Evolutionary conservation across 2,329 filamentous ascomycete genomes (phyloP).

Genomic region (Salinomyces thailandicus): DNA sequence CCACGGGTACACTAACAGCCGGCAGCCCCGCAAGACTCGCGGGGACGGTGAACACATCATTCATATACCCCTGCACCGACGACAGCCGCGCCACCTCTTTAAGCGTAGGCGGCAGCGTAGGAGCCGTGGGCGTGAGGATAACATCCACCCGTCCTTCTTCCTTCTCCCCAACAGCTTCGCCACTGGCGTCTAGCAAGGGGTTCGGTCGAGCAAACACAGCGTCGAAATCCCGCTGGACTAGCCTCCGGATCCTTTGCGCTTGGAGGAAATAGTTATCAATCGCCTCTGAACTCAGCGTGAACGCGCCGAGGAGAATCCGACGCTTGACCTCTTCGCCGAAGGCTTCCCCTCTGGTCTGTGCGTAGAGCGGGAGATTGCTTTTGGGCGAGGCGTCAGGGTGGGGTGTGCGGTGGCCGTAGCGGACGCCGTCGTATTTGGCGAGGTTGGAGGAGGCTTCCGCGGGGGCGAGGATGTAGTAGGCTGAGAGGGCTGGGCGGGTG

Average conservation of each 20-base stretch:
- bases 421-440: slow-evolving; percentile 93
- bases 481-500: slow-evolving; percentile 74
- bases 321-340: slow-evolving; percentile 80
- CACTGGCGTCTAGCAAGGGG: slow-evolving; percentile 44
- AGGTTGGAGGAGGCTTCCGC: slow-evolving; percentile 94
- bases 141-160: slow-evolving; percentile 60
- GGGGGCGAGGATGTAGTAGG: slow-evolving; percentile 91
- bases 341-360: slow-evolving; percentile 58
- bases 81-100: slow-evolving; percentile 45
- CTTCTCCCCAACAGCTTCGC: not conserved
- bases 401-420: slow-evolving; percentile 58
- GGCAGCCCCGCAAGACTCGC: slow-evolving; percentile 86
- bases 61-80: slow-evolving; percentile 70
- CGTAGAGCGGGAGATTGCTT: slow-evolving; percentile 47
- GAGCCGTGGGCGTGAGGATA: slow-evolving; percentile 76
- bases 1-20: slow-evolving; percentile 69
- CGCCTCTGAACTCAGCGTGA: slow-evolving; percentile 77
- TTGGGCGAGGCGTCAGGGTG: slow-evolving; percentile 41
- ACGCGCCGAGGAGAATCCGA: slow-evolving; percentile 75
- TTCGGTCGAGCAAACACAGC: slow-evolving; percentile 60
- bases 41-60: slow-evolving; percentile 92
- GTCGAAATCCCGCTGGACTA: slow-evolving; percentile 83
- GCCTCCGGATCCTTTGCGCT: slow-evolving; percentile 73
- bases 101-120: slow-evolving; percentile 59
- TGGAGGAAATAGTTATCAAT: slow-evolving; percentile 96